A percentile compares a stretch with the other conserved stretches of the same genome.
Evolutionary conservation across 805 yeast species (phyloP).

Genomic region (Candida schatavii): DNA sequence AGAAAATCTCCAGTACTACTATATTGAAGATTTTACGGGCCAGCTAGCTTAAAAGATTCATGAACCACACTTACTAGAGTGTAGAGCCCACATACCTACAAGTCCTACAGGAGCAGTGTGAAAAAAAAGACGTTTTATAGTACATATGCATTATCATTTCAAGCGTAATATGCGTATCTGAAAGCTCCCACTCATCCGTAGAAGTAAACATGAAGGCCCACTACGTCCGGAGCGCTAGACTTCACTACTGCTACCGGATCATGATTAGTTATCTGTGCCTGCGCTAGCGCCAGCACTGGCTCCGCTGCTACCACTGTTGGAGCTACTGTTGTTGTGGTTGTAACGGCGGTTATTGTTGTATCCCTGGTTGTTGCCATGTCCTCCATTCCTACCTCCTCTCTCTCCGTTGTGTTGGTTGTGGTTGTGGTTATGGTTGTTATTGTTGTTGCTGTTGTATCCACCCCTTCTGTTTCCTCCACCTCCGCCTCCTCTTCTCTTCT

Average conservation of each 20-base stretch:
- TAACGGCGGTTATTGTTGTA: slow-evolving; percentile 7
- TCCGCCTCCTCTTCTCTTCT: slow-evolving; percentile 39
- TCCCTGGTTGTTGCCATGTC: slow-evolving; percentile 18
- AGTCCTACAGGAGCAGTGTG: no score
- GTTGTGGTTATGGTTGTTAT: slow-evolving; percentile 28
- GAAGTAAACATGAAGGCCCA: no score
- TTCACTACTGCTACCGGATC: slow-evolving; percentile 3
- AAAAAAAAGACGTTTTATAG: slow-evolving; percentile 2
- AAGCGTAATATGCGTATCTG: background rate
- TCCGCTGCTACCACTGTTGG: slow-evolving; percentile 7
- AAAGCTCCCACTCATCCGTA: no score
- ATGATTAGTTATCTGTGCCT: slow-evolving; percentile 6
- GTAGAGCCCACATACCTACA: no score
- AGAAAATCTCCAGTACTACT: no score
- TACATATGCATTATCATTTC: slow-evolving; percentile 13
- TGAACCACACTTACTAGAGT: no score
- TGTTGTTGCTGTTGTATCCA: slow-evolving; percentile 24
- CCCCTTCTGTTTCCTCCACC: slow-evolving; percentile 19
- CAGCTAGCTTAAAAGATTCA: no score
- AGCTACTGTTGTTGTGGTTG: slow-evolving; percentile 6
- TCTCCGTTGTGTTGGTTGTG: slow-evolving; percentile 26
- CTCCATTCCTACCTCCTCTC: slow-evolving; percentile 15
- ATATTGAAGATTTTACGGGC: no score
- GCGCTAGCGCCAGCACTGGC: background rate
- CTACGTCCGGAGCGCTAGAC: no score